These are phyloP conservation scores for Malus fusca DNA, from an alignment of 306 rosid species.

Conservation along the genomic window DNA sequence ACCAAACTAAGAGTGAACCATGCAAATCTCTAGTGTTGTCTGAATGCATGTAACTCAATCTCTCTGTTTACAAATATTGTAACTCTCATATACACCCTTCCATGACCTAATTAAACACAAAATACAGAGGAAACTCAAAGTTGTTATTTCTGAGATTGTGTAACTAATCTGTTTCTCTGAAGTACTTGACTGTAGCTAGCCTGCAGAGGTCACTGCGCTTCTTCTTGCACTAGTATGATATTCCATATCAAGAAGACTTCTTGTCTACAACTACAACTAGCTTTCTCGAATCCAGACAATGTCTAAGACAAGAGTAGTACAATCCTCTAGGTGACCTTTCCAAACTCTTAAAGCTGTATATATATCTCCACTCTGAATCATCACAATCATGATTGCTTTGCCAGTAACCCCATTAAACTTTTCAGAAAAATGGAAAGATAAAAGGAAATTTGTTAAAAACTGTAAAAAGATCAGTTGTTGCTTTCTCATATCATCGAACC, in stretches of 20 bases:
- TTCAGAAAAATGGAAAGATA: neutral
- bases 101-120: neutral
- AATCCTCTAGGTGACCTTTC: slow-evolving; percentile 15
- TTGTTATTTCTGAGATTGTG: neutral
- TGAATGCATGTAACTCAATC: too few relatives aligned
- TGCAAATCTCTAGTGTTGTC: too few relatives aligned
- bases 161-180: neutral
- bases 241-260: too few relatives aligned
- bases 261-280: neutral
- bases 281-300: slow-evolving; percentile 22
- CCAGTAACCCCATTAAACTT: neutral
- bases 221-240: neutral
- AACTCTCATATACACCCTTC: too few relatives aligned
- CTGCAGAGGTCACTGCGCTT: neutral
- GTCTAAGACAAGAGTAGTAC: slow-evolving; percentile 18
- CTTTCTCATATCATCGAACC: neutral
- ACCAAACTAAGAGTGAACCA: too few relatives aligned
- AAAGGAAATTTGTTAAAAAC: neutral
- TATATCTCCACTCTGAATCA: slow-evolving; percentile 21
- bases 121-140: neutral
- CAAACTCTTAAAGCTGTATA: slow-evolving; percentile 28
- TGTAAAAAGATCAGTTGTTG: slow-evolving; percentile 2
- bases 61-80: too few relatives aligned
- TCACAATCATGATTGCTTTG: slow-evolving; percentile 34
- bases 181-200: neutral